Evolutionary conservation across 257 asterid species (phyloP).

Genomic region (Solanum stenotomum): DNA sequence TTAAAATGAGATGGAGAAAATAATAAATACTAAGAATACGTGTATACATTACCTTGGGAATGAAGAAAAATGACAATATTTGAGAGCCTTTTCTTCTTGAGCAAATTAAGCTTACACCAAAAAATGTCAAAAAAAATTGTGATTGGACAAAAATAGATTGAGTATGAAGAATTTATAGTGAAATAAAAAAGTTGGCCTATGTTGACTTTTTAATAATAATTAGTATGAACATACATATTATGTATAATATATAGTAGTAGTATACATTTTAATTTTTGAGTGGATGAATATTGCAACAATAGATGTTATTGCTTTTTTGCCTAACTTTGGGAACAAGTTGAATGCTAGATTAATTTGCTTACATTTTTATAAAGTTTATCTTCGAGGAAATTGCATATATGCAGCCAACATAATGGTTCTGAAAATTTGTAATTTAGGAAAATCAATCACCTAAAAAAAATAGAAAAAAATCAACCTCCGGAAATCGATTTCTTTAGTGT

Average conservation of each 20-base stretch:
- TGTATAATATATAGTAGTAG: background rate
- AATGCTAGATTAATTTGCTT: conserved; percentile 10
- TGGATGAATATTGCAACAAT: conserved; percentile 19
- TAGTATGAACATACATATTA: conserved; percentile 1
- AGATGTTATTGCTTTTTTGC: conserved; percentile 43
- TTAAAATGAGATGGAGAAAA: background rate
- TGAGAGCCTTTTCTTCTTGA: conserved; percentile 48
- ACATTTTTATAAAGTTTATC: background rate
- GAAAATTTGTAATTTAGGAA: background rate
- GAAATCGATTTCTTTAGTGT: too few relatives aligned
- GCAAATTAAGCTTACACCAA: conserved; percentile 34
- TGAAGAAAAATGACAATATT: background rate
- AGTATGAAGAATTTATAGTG: conserved; percentile 18
- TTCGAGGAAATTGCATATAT: background rate
- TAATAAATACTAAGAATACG: background rate
- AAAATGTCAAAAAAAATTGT: background rate
- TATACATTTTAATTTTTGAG: background rate
- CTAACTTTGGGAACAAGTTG: conserved; percentile 32
- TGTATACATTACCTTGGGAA: background rate
- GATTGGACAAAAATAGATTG: conserved; percentile 10
- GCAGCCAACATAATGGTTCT: background rate
- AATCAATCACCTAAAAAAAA: background rate
- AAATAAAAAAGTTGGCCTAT: conserved; percentile 8
- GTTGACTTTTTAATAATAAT: conserved; percentile 41
- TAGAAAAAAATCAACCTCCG: too few relatives aligned